phyloP scores from a whole-genome alignment of 1,284 basidiomycete species.

The Sporisorium graminicola region DNA sequence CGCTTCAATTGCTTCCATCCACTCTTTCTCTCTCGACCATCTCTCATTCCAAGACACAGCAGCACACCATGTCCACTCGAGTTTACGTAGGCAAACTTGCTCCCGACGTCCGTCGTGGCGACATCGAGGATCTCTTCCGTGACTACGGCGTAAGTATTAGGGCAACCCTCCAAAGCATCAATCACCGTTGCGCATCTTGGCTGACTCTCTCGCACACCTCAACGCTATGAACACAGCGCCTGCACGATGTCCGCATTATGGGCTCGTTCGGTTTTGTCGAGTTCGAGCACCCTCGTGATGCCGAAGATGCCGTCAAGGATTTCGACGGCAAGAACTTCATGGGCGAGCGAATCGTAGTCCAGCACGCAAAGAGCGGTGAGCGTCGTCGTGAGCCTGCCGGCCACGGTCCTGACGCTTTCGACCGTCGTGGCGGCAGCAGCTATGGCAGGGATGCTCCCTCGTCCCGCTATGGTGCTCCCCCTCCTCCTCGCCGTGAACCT shows the following conservation, averaged over 20 bases:
- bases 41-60: background rate
- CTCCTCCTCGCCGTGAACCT: constrained; percentile 43
- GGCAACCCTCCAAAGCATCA: no score
- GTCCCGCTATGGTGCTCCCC: constrained; percentile 50
- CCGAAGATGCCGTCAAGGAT: constrained; percentile 67
- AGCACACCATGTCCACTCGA: constrained; percentile 51
- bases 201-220: background rate
- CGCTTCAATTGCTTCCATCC: constrained; percentile 14
- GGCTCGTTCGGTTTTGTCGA: constrained; percentile 67
- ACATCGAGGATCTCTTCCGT: constrained; percentile 67
- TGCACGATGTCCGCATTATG: constrained; percentile 66
- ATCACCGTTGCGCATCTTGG: background rate
- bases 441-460: constrained; percentile 40
- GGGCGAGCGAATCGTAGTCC: constrained; percentile 67
- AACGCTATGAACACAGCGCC: constrained; percentile 24
- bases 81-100: constrained; percentile 66
- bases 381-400: constrained; percentile 52
- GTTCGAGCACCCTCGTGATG: constrained; percentile 67
- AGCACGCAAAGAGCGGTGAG: constrained; percentile 63
- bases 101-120: constrained; percentile 58
- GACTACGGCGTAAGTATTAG: constrained; percentile 61
- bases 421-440: constrained; percentile 43
- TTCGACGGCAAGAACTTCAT: constrained; percentile 67
- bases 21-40: background rate
- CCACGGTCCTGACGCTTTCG: constrained; percentile 46